phyloP scores from a whole-genome alignment of 2,329 filamentous ascomycete genomes.

The Pestalotiopsis fici region DNA sequence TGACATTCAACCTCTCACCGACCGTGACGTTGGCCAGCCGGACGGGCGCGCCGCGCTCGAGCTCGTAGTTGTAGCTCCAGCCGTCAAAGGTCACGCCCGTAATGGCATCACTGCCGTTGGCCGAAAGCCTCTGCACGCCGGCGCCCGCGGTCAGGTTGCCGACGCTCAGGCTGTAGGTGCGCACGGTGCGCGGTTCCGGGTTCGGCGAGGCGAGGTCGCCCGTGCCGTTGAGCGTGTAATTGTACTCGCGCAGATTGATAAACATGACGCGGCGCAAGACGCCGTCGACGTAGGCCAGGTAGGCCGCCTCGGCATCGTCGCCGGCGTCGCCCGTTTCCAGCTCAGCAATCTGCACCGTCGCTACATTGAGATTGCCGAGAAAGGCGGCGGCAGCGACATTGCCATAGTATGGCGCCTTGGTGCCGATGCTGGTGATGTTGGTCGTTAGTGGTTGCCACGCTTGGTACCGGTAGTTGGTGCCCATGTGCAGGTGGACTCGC shows the following conservation, averaged over 20 bases:
- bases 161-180: conserved; percentile 44
- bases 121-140: conserved; percentile 50
- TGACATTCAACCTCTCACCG: conserved; percentile 41
- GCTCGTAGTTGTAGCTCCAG: conserved; percentile 61
- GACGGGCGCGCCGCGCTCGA: conserved; percentile 54
- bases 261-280: conserved; percentile 50
- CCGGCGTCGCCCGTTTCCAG: conserved; percentile 36
- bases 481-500: conserved; percentile 65
- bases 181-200: conserved; percentile 28
- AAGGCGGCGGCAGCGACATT: conserved; percentile 60
- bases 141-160: conserved; percentile 17
- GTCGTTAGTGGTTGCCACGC: conserved; percentile 62
- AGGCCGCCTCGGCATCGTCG: conserved; percentile 48
- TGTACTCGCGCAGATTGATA: conserved; percentile 61
- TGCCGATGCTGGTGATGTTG: conserved; percentile 49
- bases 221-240: conserved; percentile 52
- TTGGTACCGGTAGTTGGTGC: conserved; percentile 62
- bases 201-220: conserved; percentile 23
- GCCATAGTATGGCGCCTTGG: conserved; percentile 66
- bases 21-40: conserved; percentile 55
- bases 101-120: conserved; percentile 66
- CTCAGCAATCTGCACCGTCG: conserved; percentile 45
- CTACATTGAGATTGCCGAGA: conserved; percentile 41
- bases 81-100: conserved; percentile 64
- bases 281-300: conserved; percentile 52